These are phyloP conservation scores for Phaseolus lunatus DNA, from an alignment of 306 rosid genomes.

Conservation along the genomic window DNA sequence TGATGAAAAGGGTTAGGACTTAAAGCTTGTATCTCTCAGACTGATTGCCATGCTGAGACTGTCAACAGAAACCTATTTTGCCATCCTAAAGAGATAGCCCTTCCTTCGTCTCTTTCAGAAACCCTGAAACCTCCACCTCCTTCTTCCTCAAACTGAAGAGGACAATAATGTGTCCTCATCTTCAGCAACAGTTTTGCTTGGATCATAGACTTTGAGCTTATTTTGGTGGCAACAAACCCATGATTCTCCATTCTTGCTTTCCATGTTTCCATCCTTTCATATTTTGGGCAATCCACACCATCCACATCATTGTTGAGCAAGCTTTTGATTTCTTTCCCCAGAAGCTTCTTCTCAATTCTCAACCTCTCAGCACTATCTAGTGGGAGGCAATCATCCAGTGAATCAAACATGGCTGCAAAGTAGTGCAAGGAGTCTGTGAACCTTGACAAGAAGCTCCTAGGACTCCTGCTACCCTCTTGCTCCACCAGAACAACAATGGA, in stretches of 20 bases:
- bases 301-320: slow-evolving; percentile 57
- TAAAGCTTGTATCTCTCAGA: slow-evolving; percentile 12
- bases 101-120: slow-evolving; percentile 77
- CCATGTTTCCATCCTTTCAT: slow-evolving; percentile 74
- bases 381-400: slow-evolving; percentile 76
- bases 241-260: slow-evolving; percentile 73
- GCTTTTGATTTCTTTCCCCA: slow-evolving; percentile 74
- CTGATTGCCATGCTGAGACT: slow-evolving; percentile 74
- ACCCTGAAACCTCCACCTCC: slow-evolving; percentile 72
- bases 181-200: slow-evolving; percentile 78
- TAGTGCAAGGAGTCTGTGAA: slow-evolving; percentile 74
- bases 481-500: slow-evolving; percentile 67
- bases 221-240: slow-evolving; percentile 55
- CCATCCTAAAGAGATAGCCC: slow-evolving; percentile 80
- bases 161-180: slow-evolving; percentile 75
- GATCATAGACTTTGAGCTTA: slow-evolving; percentile 71
- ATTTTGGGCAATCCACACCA: slow-evolving; percentile 50
- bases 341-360: slow-evolving; percentile 73
- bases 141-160: slow-evolving; percentile 64
- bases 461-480: slow-evolving; percentile 64
- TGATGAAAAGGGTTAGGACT: slow-evolving; percentile 48
- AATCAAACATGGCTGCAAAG: slow-evolving; percentile 86
- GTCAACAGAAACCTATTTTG: slow-evolving; percentile 78
- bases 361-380: slow-evolving; percentile 69
- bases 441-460: slow-evolving; percentile 63